These are phyloP conservation scores for Orbilia brochopaga DNA, from an alignment of 2,329 filamentous ascomycete genomes.

Conservation along the genomic window DNA sequence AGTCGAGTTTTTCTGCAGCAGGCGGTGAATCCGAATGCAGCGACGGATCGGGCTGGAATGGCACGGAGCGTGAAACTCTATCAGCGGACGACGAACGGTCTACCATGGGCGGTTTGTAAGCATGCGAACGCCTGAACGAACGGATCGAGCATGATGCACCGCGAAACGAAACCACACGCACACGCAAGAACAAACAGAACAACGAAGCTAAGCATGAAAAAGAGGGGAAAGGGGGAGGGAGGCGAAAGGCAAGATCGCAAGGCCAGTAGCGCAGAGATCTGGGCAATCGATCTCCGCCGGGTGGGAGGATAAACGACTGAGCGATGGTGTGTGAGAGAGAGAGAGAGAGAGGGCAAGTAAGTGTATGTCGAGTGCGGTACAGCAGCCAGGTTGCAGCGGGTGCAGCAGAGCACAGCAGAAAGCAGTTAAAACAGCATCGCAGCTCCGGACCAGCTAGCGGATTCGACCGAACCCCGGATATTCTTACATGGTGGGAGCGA, in stretches of 20 bases:
- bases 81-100: constrained; percentile 12
- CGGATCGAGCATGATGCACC: constrained; percentile 29
- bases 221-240: constrained; percentile 5
- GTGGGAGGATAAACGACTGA: too few species aligned
- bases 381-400: too few species aligned
- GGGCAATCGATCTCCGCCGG: not conserved
- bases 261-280: not conserved
- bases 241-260: constrained; percentile 5
- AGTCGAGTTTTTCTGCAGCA: constrained; percentile 14
- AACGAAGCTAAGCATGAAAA: constrained; percentile 21
- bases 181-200: constrained; percentile 4
- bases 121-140: constrained; percentile 27
- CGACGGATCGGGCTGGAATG: constrained; percentile 22
- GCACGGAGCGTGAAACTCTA: constrained; percentile 42
- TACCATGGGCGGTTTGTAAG: constrained; percentile 45
- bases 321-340: too few species aligned
- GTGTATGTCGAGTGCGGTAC: too few species aligned
- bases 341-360: not conserved
- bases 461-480: too few species aligned
- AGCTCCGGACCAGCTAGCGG: too few species aligned
- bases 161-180: constrained; percentile 13
- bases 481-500: too few species aligned
- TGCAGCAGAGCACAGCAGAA: too few species aligned
- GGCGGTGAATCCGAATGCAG: constrained; percentile 38
- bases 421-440: too few species aligned